Evolutionary conservation across 1,139 yeast species (phyloP), one percentile per base, ranked within the genome.

Genomic region (Magnusiomyces sp.): DNA sequence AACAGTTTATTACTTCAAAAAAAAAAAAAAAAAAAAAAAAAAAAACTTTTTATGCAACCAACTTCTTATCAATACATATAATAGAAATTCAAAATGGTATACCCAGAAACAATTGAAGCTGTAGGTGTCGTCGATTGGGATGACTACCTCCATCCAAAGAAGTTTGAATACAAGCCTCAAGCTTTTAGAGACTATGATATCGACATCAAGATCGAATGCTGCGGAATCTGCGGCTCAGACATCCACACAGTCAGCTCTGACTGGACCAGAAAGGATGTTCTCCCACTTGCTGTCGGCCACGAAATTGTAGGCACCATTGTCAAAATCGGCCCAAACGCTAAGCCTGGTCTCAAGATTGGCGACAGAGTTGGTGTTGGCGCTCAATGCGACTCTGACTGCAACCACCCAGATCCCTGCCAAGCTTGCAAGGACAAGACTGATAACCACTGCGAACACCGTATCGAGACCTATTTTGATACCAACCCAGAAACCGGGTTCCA

Each of bases 161-260:
- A 16, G 4, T 37, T 37, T 37, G 40, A 37, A 14, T 37, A 37
- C 19, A 37, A 17, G 11, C 40, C 40, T 20, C 46, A 51, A 32
- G 40, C 32, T n/a, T 33, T 50, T 23, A 40, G 40, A 16, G 47
- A 41, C 38, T 17, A 50, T 44, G 63, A 60, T 58, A 75, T 79
- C 32, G 77, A 73, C 17, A 62, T 78, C 56, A 65, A 75, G 62
- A 71, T 68, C 50, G 64, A 68, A 49, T 71, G 71, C 49, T 77
- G 85, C 61, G 85, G 85, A 36, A 70, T 81, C 53, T 81, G 87
- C 66, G 84, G 82, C 32, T n/a, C n/a, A n/a, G n/a, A n/a, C n/a
- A n/a, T n/a, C n/a, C n/a, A n/a, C n/a, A n/a, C n/a, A n/a, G n/a
- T n/a, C n/a, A n/a, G n/a, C n/a, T n/a, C n/a, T n/a, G n/a, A n/a